Base-by-base conservation (phyloP, 805 yeast species). In the Blastobotrys americana region DNA sequence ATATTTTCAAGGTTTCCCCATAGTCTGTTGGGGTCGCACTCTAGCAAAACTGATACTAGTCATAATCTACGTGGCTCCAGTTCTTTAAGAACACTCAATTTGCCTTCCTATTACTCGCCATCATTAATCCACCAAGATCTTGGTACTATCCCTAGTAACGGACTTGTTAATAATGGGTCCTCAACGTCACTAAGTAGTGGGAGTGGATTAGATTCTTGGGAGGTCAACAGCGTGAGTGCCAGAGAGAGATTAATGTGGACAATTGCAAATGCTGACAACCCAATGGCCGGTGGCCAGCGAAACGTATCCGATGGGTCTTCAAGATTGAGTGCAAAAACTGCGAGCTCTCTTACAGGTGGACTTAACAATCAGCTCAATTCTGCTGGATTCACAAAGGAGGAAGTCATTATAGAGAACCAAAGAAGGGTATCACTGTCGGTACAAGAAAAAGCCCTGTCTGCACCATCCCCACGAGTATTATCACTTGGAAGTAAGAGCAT, bases 381-480 rank as follows among this genome's bases (percentile, higher is more conserved):
- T 10, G 42, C 42, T 5, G 42, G 42, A 25, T 39, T 39, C 23
- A 34, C 31, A 21, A 18, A 28, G 42, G 37, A 31, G 17, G 41
- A 38, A 21, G 31, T 13, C 8, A 25, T 25, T 13, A 25, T 25
- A 8, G 31, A 25, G 31, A 25, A 25, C 31, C 10, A 25, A 13
- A 8, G 31, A 8, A 8, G 31, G 13, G 31, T 8, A 13, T 25
- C 31, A 13, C 31, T 25, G 31, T 25, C 13, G 31, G 13, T 25
- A 25, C 31, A 13, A 13, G 31, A 8, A 8, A 25, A 25, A 13
- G 31, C 31, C 8, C 8, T 25, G 8, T 8, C 31, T 8, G n/a
- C n/a, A n/a, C n/a, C n/a, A n/a, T 25, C 31, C 10, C 31, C 31
- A 8, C 31, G 31, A 13, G 13, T 25, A 8, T 13, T 13, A 25